These are phyloP conservation scores for Vaccinium macrocarpon DNA, from an alignment of 148 eudicot species.

Conservation along the genomic window DNA sequence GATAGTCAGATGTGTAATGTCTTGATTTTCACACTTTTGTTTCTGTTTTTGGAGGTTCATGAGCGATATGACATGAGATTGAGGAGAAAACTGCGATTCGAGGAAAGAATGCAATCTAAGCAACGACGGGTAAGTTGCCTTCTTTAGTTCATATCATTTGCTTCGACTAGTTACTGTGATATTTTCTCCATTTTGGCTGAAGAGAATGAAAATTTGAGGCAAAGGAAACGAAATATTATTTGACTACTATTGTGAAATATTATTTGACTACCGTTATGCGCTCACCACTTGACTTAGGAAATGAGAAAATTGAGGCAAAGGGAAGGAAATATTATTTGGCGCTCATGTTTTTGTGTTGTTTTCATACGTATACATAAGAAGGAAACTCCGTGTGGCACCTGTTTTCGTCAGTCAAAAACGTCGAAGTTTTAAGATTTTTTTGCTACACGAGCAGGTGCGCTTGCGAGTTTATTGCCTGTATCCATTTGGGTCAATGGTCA, in stretches of 20 bases:
- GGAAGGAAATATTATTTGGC: neutral
- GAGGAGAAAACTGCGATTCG: slow-evolving; percentile 56
- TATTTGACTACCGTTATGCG: neutral
- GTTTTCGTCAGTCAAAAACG: too few relatives aligned
- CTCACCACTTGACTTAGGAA: neutral
- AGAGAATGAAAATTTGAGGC: neutral
- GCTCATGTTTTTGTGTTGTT: neutral
- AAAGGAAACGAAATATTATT: neutral
- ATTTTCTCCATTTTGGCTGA: neutral
- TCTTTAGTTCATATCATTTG: neutral
- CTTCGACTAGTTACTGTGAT: neutral
- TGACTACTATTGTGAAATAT: neutral
- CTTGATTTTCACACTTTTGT: neutral
- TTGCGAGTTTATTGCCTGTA: neutral
- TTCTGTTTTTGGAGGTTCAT: slow-evolving; percentile 51
- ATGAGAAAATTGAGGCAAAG: neutral
- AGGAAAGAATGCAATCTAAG: slow-evolving; percentile 63
- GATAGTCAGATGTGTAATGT: neutral
- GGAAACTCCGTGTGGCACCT: neutral
- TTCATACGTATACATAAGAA: neutral
- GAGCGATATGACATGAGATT: slow-evolving; percentile 65
- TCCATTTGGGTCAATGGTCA: neutral
- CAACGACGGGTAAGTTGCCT: slow-evolving; percentile 57
- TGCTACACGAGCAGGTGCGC: neutral
- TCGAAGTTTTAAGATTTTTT: neutral